phyloP scores from a whole-genome alignment of 371 early-diverging fungal species.

The Lichtheimia ornata region DNA sequence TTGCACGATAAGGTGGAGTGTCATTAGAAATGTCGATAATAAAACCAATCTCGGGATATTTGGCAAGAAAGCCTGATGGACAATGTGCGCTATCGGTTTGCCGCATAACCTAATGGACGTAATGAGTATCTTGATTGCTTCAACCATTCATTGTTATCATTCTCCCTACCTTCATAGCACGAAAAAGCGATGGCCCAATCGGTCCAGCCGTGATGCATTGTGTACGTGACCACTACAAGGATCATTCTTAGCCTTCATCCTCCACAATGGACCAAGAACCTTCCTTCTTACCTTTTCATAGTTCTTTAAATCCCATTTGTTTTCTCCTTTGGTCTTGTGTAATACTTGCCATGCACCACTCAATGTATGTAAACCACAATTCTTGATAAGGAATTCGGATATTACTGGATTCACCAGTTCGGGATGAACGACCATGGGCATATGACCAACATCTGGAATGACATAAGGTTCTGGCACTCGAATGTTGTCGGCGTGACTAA shows the following conservation, averaged over 20 bases:
- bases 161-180: conserved; percentile 57
- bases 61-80: conserved; percentile 60
- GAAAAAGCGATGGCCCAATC: conserved; percentile 55
- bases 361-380: conserved; percentile 56
- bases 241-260: neutral
- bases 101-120: conserved; percentile 50
- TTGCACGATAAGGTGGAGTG: conserved; percentile 65
- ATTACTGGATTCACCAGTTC: conserved; percentile 69
- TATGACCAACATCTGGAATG: conserved; percentile 66
- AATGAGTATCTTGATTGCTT: conserved; percentile 14
- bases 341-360: conserved; percentile 67
- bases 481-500: conserved; percentile 20
- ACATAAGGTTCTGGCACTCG: conserved; percentile 57
- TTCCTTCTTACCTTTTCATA: conserved; percentile 57
- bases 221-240: conserved; percentile 54
- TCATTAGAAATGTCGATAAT: conserved; percentile 57
- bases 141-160: neutral
- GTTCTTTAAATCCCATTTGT: conserved; percentile 74
- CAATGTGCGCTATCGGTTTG: conserved; percentile 68
- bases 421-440: conserved; percentile 68
- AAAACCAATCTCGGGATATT: conserved; percentile 64
- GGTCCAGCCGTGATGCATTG: conserved; percentile 53
- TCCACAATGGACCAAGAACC: neutral
- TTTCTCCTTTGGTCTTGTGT: conserved; percentile 57
- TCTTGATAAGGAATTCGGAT: conserved; percentile 65